phyloP scores from a whole-genome alignment of 2,329 filamentous ascomycete species.

The Emmonsia crescens region DNA sequence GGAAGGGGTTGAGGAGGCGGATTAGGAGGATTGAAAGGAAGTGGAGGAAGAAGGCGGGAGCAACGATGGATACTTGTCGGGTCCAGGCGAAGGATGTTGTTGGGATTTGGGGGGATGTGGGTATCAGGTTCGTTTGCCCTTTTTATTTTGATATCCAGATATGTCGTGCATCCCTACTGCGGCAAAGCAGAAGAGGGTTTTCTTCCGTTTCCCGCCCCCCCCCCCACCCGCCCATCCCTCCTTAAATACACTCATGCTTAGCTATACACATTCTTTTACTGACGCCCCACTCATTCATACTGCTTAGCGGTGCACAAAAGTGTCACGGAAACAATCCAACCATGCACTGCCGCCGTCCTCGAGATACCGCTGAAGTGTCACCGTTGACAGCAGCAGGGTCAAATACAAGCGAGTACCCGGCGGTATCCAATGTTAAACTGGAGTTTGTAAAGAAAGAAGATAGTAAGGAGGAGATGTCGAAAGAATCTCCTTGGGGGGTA shows the following conservation, averaged over 20 bases:
- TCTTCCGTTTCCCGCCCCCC: too few relatives aligned
- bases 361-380: background rate
- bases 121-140: background rate
- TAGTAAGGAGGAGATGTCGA: background rate
- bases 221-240: too few relatives aligned
- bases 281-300: background rate
- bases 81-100: background rate
- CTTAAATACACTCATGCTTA: too few relatives aligned
- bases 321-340: background rate
- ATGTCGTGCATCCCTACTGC: too few relatives aligned
- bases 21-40: background rate
- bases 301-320: background rate
- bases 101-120: too few relatives aligned
- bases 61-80: background rate
- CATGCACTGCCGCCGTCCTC: background rate
- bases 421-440: background rate
- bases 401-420: background rate
- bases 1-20: background rate
- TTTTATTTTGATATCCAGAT: background rate
- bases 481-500: too few relatives aligned
- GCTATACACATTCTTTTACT: too few relatives aligned
- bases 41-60: background rate
- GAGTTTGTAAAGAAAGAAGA: background rate
- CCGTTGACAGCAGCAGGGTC: background rate
- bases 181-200: too few relatives aligned